Percentiles rank a stretch among this genome's conserved stretches.
phyloP scores from a whole-genome alignment of 116 monocot species.

The Papilionanthe hybrid region DNA sequence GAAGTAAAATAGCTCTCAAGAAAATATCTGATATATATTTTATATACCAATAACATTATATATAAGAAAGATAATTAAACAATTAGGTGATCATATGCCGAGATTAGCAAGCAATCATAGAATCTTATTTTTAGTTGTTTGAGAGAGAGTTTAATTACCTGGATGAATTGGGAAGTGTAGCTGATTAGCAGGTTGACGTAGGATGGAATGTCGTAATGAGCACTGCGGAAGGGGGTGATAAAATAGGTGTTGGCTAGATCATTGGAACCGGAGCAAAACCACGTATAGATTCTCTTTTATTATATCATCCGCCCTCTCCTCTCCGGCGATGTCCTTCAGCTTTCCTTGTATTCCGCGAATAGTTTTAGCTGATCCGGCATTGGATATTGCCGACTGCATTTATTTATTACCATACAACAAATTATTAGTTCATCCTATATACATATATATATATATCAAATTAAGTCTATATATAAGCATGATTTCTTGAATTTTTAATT shows the following conservation, averaged over 20 bases:
- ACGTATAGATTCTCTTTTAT: slow-evolving; percentile 20
- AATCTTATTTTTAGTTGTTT: too few relatives aligned
- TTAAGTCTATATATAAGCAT: too few relatives aligned
- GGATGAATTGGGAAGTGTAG: slow-evolving; percentile 30
- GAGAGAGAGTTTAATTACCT: slow-evolving; percentile 11
- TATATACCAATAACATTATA: too few relatives aligned
- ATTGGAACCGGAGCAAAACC: slow-evolving; percentile 26
- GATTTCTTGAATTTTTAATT: too few relatives aligned
- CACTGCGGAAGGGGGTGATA: slow-evolving; percentile 28
- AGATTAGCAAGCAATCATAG: too few relatives aligned
- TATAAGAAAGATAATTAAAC: too few relatives aligned
- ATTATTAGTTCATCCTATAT: too few relatives aligned
- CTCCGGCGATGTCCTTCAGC: slow-evolving; percentile 19
- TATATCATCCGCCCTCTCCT: slow-evolving; percentile 14
- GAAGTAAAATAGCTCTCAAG: too few relatives aligned
- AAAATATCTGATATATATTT: too few relatives aligned
- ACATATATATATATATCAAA: too few relatives aligned
- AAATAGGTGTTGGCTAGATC: slow-evolving; percentile 47
- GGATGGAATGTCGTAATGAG: slow-evolving; percentile 26
- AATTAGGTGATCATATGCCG: too few relatives aligned
- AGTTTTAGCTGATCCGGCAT: slow-evolving; percentile 34
- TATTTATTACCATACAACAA: too few relatives aligned
- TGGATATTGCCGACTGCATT: slow-evolving; percentile 29
- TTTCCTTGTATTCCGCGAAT: slow-evolving; percentile 45
- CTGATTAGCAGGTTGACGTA: slow-evolving; percentile 28